A percentile compares a stretch with the other conserved stretches of the same genome.
phyloP scores from a whole-genome alignment of 306 rosid genomes.

The Mimosa pudica region DNA sequence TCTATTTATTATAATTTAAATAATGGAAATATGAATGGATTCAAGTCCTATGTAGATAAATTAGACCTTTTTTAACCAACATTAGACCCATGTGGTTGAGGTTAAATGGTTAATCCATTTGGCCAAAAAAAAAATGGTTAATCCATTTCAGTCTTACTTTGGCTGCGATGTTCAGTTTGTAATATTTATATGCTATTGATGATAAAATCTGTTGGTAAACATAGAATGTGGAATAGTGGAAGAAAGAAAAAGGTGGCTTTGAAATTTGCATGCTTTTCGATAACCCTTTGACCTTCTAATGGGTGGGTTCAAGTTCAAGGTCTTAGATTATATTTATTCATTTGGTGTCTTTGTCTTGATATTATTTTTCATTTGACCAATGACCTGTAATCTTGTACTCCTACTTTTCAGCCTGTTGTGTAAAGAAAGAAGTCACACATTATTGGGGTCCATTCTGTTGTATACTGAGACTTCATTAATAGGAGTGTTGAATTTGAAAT shows the following conservation, averaged over 20 bases:
- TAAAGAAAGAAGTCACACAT: constrained; percentile 8
- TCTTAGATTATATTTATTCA: constrained; percentile 18
- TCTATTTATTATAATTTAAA: too few species aligned
- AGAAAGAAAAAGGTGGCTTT: neutral
- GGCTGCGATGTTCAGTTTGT: constrained; percentile 47
- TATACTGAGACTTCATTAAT: neutral
- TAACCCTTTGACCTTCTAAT: constrained; percentile 3
- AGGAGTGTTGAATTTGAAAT: neutral
- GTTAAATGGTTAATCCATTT: neutral
- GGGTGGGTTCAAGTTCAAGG: neutral
- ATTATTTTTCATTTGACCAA: constrained; percentile 34
- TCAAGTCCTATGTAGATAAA: neutral
- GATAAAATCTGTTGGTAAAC: constrained; percentile 37
- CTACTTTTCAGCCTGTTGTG: constrained; percentile 10
- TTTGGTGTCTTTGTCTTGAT: constrained; percentile 38
- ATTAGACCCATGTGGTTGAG: neutral
- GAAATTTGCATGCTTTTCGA: neutral
- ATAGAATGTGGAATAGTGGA: neutral
- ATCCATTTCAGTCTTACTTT: constrained; percentile 21
- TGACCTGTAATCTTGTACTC: constrained; percentile 34
- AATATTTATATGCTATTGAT: constrained; percentile 39
- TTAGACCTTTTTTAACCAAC: neutral
- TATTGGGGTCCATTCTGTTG: constrained; percentile 35
- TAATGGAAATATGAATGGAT: neutral
- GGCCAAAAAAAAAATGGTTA: too few species aligned